phyloP scores from a whole-genome alignment of 192 early-diverging fungal genomes.

The Coemansia sp. region DNA sequence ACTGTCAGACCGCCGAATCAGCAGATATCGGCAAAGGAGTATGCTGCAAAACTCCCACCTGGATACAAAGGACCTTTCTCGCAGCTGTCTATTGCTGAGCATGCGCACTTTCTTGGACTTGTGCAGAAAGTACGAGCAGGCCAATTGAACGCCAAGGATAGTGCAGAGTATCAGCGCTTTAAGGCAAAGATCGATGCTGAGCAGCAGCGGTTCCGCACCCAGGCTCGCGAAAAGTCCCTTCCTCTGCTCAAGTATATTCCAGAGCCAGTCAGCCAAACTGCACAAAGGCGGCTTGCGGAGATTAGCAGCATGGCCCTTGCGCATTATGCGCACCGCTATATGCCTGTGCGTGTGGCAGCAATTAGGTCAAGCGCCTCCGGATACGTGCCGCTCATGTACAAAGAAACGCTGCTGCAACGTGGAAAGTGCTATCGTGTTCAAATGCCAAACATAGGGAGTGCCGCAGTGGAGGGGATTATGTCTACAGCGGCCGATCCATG shows the following conservation, averaged over 20 bases:
- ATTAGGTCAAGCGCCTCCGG: conserved; percentile 30
- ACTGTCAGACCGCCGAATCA: not conserved
- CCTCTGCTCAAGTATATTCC: conserved; percentile 12
- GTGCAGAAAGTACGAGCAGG: conserved; percentile 13
- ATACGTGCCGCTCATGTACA: conserved; percentile 38
- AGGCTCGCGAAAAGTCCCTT: conserved; percentile 23
- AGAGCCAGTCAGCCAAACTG: not conserved
- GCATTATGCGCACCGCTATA: conserved; percentile 24
- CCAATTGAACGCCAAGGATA: conserved; percentile 13
- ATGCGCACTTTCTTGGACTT: conserved; percentile 22
- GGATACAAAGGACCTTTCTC: conserved; percentile 45
- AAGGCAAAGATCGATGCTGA: conserved; percentile 29
- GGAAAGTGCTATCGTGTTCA: conserved; percentile 27
- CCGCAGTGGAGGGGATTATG: not conserved
- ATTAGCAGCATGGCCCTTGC: conserved; percentile 8
- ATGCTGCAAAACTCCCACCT: conserved; percentile 18
- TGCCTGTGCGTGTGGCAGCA: conserved; percentile 22
- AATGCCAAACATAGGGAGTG: not conserved
- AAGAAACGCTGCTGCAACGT: conserved; percentile 36
- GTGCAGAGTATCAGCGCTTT: conserved; percentile 27
- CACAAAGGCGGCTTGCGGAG: not conserved
- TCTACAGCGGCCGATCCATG: not conserved
- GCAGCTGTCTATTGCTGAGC: conserved; percentile 30
- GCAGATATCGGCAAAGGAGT: conserved; percentile 8
- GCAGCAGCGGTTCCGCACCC: conserved; percentile 37